Percentiles rank a stretch among this genome's conserved stretches.
phyloP scores from a whole-genome alignment of 225 moss, liverwort and hornwort genomes.

The Climacium dendroides region DNA sequence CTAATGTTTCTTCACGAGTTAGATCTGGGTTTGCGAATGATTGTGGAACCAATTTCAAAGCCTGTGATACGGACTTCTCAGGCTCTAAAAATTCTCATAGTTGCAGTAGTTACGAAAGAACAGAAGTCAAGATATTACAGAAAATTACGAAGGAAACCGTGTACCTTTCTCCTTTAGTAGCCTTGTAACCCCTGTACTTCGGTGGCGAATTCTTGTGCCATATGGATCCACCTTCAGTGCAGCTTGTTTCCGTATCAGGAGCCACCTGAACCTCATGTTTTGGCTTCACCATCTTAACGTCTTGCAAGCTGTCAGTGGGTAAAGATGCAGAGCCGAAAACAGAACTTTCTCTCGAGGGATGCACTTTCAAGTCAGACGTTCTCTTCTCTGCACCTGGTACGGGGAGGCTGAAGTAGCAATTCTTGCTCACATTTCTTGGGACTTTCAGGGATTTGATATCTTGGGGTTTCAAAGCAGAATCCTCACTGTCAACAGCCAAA shows the following conservation, averaged over 20 bases:
- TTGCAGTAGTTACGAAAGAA: background rate
- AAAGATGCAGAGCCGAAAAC: conserved; percentile 3
- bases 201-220: background rate
- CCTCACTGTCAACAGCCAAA: conserved; percentile 2
- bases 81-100: background rate
- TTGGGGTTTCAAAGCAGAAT: background rate
- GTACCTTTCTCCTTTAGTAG: conserved; percentile 24
- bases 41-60: too few species aligned
- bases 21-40: background rate
- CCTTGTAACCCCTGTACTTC: background rate
- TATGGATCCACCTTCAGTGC: background rate
- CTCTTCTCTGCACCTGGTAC: background rate
- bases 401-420: conserved; percentile 4
- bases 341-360: conserved; percentile 21
- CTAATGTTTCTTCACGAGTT: too few species aligned
- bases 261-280: background rate
- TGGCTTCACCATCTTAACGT: background rate
- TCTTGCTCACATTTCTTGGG: conserved; percentile 6
- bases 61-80: too few species aligned
- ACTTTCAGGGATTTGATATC: conserved; percentile 3
- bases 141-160: background rate
- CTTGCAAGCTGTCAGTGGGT: background rate
- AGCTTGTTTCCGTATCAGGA: background rate
- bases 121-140: background rate
- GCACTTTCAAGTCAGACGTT: background rate